These are phyloP conservation scores for Pseudophaeomoniella oleicola DNA, from an alignment of 2,329 filamentous ascomycete species.

Conservation along the genomic window DNA sequence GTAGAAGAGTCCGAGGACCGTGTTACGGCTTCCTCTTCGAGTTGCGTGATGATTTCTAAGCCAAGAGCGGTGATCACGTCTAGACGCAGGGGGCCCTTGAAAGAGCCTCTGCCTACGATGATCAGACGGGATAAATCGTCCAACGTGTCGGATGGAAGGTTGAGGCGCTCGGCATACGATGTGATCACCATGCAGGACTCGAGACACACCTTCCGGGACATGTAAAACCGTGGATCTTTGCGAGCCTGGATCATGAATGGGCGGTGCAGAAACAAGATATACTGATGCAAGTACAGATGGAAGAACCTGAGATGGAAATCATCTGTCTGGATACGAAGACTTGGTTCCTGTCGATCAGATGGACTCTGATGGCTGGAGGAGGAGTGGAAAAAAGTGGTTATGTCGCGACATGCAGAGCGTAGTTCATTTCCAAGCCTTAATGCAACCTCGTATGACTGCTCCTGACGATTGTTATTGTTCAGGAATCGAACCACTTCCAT, in stretches of 20 bases:
- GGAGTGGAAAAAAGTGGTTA: not conserved
- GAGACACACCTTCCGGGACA: conserved; percentile 21
- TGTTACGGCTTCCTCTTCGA: no score
- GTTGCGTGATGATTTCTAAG: conserved; percentile 31
- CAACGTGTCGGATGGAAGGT: conserved; percentile 14
- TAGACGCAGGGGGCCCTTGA: conserved; percentile 24
- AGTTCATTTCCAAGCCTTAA: conserved; percentile 15
- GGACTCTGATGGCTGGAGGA: no score
- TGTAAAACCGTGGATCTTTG: conserved; percentile 19
- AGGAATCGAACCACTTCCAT: conserved; percentile 11
- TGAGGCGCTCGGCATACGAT: no score
- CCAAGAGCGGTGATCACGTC: conserved; percentile 27
- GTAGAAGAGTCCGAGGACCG: no score
- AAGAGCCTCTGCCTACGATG: conserved; percentile 24
- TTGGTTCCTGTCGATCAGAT: no score
- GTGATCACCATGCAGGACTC: conserved; percentile 21
- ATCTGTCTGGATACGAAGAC: no score
- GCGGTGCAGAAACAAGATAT: conserved; percentile 39
- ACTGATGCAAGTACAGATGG: conserved; percentile 38
- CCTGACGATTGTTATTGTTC: conserved; percentile 17
- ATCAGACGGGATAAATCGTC: conserved; percentile 22
- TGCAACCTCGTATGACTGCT: conserved; percentile 16
- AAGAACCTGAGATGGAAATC: conserved; percentile 35
- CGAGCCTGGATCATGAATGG: conserved; percentile 20
- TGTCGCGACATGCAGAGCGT: conserved; percentile 10